Base-by-base conservation (phyloP, 176 grass and related monocot species). In the Pontederia crassipes region DNA sequence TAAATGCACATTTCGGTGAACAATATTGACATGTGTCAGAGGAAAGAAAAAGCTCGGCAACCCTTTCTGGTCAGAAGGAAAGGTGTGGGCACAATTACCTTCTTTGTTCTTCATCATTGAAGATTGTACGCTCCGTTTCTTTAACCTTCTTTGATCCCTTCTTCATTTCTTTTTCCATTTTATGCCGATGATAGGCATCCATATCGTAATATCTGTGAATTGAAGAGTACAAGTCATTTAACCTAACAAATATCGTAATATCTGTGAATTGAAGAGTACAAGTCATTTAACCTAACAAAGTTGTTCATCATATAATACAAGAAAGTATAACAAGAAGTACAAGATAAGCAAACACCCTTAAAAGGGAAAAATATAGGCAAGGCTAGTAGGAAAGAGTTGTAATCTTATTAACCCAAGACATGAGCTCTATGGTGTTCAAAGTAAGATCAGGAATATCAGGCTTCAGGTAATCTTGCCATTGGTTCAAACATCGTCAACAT, bases 211-310 rank as follows among this genome's bases (percentile, higher is more conserved):
- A 98, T 81, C 94, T 98, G 72, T 56, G 68, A 70, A 73, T 40
- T 74, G 11, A 29, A 66, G 7, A 55, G 35, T 56, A 46, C 15
- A 11, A 49, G 12, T 12, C 32, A 40, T 40, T 40, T 40, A 40
- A n/a, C n/a, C n/a, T n/a, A n/a, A n/a, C n/a, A n/a, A n/a, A 98
- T 77, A 67, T 92, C 58, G 73, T 98, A 98, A 61, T 98, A 98
- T 81, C 94, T 98, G 72, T 56, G 68, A 70, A 73, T 35, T 74
- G 11, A 29, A 66, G 7, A 55, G 35, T 55, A 46, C 14, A 11
- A 49, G 12, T 12, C 29, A 35, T 35, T 35, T 35, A 35, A 40
- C 32, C 6, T 40, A 40, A 40, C 4, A 40, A 40, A 40, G 32
- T 40, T 40, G 32, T 40, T 40, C 32, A 40, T 40, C 32, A 7